Conservation (phyloP, 345 rosid genomes). For the Populus alba region DNA sequence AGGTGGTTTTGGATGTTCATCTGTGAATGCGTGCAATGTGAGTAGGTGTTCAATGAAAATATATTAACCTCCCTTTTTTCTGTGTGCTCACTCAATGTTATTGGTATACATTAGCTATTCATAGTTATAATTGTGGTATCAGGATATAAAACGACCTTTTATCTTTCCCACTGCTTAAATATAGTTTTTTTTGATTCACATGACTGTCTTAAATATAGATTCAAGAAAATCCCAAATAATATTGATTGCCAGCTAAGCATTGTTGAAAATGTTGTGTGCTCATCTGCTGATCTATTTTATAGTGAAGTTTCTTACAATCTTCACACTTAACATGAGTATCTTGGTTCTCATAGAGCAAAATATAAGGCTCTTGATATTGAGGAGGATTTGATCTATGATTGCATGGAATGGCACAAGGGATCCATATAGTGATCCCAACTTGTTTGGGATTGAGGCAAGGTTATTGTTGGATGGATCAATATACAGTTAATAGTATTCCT, state of each 20-base stretch:
- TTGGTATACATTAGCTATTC: background rate
- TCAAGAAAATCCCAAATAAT: background rate
- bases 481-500: background rate
- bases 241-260: background rate
- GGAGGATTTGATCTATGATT: background rate
- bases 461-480: background rate
- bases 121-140: background rate
- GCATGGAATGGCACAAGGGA: background rate
- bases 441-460: background rate
- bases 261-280: background rate
- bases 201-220: background rate
- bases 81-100: background rate
- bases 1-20: slow-evolving; percentile 80
- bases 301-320: background rate
- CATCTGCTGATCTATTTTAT: background rate
- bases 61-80: background rate
- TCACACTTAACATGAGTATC: background rate
- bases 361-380: background rate
- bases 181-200: background rate
- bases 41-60: slow-evolving; percentile 52
- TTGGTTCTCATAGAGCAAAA: background rate
- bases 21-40: slow-evolving; percentile 79
- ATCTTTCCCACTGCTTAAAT: background rate
- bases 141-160: background rate
- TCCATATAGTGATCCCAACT: background rate